Conservation (phyloP, 2,329 filamentous ascomycete genomes). For the Chrysosporium keratinophilum region DNA sequence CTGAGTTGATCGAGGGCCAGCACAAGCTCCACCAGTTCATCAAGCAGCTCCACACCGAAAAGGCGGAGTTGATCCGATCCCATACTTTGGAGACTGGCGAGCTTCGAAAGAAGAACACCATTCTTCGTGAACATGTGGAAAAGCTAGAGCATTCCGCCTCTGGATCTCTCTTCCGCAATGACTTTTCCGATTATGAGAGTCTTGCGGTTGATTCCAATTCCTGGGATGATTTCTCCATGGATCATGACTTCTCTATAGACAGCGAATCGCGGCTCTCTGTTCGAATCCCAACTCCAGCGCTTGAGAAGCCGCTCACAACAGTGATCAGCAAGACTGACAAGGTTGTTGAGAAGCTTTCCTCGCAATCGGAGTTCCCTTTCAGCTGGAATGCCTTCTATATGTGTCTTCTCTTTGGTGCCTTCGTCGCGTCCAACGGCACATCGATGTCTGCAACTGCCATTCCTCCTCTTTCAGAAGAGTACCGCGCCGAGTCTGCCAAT, state of each 20-base stretch:
- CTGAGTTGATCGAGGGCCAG: constrained; percentile 59
- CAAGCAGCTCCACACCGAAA: constrained; percentile 68
- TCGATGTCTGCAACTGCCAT: constrained; percentile 50
- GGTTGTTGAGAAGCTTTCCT: constrained; percentile 26
- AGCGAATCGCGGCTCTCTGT: constrained; percentile 29
- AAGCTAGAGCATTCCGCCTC: constrained; percentile 36
- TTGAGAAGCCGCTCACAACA: constrained; percentile 32
- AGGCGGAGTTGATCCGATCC: constrained; percentile 77
- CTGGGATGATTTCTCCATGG: constrained; percentile 75
- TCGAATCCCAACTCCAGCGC: constrained; percentile 18
- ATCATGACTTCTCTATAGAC: constrained; percentile 48
- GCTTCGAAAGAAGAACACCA: constrained; percentile 81
- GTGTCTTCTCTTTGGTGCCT: constrained; percentile 92
- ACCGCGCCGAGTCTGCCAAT: constrained; percentile 39
- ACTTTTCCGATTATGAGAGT: constrained; percentile 73
- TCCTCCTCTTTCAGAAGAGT: constrained; percentile 38
- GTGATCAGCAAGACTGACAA: constrained; percentile 35
- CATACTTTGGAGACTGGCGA: constrained; percentile 87
- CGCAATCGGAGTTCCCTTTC: constrained; percentile 56
- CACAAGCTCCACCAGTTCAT: constrained; percentile 66
- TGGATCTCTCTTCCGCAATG: constrained; percentile 49
- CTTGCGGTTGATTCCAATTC: constrained; percentile 64
- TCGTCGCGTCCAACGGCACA: constrained; percentile 78
- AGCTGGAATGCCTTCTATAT: constrained; percentile 66
- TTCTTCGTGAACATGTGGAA: constrained; percentile 58